phyloP scores from a whole-genome alignment of 1,139 yeast species.

The Pichia sp. region DNA sequence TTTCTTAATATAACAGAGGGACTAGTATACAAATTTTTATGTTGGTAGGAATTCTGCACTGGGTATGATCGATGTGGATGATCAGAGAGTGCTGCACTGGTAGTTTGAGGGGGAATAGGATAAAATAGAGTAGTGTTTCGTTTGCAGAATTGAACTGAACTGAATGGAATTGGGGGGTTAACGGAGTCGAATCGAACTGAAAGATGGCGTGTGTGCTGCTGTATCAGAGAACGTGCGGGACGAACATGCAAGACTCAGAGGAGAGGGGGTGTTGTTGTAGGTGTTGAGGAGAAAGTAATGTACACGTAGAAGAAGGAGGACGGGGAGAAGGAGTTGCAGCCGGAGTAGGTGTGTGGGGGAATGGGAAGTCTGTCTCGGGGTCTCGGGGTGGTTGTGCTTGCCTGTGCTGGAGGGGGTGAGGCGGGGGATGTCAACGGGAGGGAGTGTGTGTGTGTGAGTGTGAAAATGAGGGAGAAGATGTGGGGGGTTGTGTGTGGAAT shows the following conservation, averaged over 20 bases:
- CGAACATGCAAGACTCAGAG: background rate
- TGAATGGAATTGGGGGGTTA: too few species aligned
- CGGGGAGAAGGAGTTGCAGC: background rate
- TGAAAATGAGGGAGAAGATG: too few species aligned
- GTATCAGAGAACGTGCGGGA: background rate
- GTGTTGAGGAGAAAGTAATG: background rate
- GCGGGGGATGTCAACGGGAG: background rate
- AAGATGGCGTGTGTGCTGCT: too few species aligned
- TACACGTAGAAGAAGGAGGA: background rate
- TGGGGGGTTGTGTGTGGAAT: background rate
- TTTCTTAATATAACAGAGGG: constrained; percentile 4
- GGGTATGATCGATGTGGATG: too few species aligned
- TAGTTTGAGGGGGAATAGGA: too few species aligned
- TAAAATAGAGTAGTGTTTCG: too few species aligned
- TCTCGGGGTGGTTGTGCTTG: background rate
- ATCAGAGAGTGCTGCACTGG: too few species aligned
- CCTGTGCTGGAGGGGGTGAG: background rate
- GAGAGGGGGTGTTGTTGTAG: background rate
- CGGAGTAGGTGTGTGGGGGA: too few species aligned
- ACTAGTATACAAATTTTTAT: constrained; percentile 5
- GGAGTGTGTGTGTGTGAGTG: background rate
- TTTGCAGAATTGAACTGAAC: too few species aligned
- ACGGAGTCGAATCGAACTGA: too few species aligned
- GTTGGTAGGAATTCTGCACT: too few species aligned
- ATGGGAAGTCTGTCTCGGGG: too few species aligned